Evolutionary conservation across 768 basidiomycete genomes (phyloP).

Genomic region (Suillus plorans): DNA sequence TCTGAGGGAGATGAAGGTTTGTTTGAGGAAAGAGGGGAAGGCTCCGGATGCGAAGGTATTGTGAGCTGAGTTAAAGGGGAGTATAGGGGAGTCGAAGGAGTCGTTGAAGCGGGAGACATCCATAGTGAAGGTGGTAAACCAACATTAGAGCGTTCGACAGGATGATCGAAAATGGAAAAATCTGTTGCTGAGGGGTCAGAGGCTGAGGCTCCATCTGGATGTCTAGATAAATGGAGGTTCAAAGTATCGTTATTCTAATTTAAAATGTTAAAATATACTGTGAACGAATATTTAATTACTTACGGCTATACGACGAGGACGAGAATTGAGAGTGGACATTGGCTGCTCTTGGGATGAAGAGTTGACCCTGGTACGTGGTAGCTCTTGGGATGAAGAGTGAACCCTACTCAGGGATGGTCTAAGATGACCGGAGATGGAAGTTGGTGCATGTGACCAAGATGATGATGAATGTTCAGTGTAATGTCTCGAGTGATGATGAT

Average conservation of each 20-base stretch:
- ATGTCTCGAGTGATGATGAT: constrained; percentile 9
- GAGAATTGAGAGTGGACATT: neutral
- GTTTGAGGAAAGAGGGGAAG: constrained; percentile 36
- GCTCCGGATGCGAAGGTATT: constrained; percentile 31
- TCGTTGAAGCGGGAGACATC: constrained; percentile 72
- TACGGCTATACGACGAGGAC: neutral
- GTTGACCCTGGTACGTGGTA: constrained; percentile 26
- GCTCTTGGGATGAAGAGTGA: constrained; percentile 16
- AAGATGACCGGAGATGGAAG: constrained; percentile 19
- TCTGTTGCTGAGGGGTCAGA: constrained; percentile 16
- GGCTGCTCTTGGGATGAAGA: constrained; percentile 10
- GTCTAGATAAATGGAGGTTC: constrained; percentile 9
- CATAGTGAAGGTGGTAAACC: constrained; percentile 76
- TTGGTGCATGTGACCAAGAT: constrained; percentile 26
- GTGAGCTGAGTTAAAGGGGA: constrained; percentile 40
- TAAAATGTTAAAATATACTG: neutral
- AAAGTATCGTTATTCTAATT: neutral
- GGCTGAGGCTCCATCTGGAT: neutral
- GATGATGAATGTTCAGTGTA: constrained; percentile 22
- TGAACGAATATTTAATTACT: neutral
- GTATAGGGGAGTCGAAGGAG: constrained; percentile 43
- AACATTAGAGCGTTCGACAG: constrained; percentile 50
- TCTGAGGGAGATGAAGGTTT: constrained; percentile 40
- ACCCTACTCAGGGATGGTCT: constrained; percentile 33
- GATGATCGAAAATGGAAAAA: constrained; percentile 26